Conservation (phyloP, 2,329 filamentous ascomycete species). For the Epichloe hybrida region DNA sequence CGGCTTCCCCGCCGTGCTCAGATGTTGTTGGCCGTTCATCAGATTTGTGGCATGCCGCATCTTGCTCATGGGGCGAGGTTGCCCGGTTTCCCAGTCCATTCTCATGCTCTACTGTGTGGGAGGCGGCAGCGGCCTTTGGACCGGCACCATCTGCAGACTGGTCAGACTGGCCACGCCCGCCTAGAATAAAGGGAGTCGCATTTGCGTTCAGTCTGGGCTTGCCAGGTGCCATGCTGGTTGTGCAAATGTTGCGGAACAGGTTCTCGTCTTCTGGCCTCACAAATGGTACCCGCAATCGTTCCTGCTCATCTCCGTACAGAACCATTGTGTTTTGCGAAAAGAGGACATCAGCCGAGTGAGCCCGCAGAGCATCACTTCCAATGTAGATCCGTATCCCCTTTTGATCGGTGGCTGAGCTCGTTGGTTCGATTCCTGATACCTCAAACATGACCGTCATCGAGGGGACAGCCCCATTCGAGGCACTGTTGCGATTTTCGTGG, state of each 20-base stretch:
- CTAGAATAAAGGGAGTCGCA: constrained; percentile 27
- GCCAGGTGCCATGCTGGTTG: constrained; percentile 39
- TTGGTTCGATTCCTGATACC: constrained; percentile 46
- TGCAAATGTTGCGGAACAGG: constrained; percentile 64
- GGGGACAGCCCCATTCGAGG: constrained; percentile 58
- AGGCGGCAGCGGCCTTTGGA: neutral
- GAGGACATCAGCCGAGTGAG: constrained; percentile 78
- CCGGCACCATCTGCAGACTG: constrained; percentile 9
- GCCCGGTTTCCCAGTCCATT: constrained; percentile 14
- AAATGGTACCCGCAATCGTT: constrained; percentile 80
- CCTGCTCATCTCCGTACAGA: constrained; percentile 73
- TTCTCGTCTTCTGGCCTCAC: constrained; percentile 81
- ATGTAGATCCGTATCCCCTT: constrained; percentile 73
- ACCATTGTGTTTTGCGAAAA: constrained; percentile 87
- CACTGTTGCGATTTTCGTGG: constrained; percentile 55
- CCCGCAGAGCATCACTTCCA: constrained; percentile 74
- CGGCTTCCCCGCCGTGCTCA: constrained; percentile 30
- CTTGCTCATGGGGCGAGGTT: constrained; percentile 24
- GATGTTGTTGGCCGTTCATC: constrained; percentile 23
- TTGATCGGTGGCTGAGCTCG: constrained; percentile 18
- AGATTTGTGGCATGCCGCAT: constrained; percentile 21
- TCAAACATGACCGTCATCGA: constrained; percentile 70
- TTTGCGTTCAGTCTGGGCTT: constrained; percentile 46
- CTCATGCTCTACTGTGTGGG: constrained; percentile 8
- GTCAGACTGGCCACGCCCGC: constrained; percentile 15